phyloP scores from a whole-genome alignment of 2,329 filamentous ascomycete genomes.

The Aureobasidium uvarum region DNA sequence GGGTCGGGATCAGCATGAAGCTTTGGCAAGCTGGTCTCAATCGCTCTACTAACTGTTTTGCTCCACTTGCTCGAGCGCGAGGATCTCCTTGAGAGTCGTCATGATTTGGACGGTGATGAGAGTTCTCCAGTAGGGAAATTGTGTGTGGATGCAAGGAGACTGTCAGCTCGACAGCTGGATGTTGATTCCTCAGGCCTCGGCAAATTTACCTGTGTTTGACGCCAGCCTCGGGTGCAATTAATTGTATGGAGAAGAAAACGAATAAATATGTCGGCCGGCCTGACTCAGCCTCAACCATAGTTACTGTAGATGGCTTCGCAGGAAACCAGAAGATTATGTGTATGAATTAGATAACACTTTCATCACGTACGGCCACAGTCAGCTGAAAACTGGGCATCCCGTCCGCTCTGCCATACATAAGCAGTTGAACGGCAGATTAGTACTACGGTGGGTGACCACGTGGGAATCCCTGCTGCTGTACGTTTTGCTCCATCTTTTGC shows the following conservation, averaged over 20 bases:
- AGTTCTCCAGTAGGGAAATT: not conserved
- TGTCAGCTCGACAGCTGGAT: not conserved
- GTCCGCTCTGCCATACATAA: no score
- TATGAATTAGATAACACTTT: no score
- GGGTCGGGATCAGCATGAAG: not conserved
- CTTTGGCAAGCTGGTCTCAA: not conserved
- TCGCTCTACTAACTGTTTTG: not conserved
- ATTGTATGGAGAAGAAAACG: not conserved
- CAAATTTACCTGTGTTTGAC: not conserved
- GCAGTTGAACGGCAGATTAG: no score
- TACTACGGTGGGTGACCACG: no score
- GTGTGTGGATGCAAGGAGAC: not conserved
- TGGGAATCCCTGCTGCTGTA: no score
- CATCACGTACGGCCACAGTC: no score
- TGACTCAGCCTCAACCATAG: no score
- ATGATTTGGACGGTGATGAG: not conserved
- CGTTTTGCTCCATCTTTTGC: no score
- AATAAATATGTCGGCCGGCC: not conserved
- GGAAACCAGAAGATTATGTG: no score
- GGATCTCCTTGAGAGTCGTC: slow-evolving; percentile 12
- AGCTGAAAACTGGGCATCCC: no score
- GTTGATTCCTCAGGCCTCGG: not conserved
- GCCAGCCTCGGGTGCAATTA: slow-evolving; percentile 7
- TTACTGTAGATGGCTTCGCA: no score
- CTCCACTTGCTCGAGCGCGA: slow-evolving; percentile 16